Percentiles rank a stretch among this genome's conserved stretches.
phyloP scores from a whole-genome alignment of 352 stramenopile genomes.

The Pythium pyrilobum region DNA sequence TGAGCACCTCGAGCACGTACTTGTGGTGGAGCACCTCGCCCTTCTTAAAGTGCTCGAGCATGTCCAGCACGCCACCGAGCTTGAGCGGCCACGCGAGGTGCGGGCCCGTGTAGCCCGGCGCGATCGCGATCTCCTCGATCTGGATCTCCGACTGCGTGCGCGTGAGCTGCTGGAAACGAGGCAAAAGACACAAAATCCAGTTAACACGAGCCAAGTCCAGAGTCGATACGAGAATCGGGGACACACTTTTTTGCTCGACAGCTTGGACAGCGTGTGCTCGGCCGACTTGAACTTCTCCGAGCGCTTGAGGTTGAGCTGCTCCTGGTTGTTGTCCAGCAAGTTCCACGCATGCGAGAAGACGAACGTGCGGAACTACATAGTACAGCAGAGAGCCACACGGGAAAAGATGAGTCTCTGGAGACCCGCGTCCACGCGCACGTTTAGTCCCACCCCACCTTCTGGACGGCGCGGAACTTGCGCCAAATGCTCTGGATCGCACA shows the following conservation, averaged over 20 bases:
- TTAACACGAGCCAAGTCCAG: neutral
- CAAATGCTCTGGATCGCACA: slow-evolving; percentile 75
- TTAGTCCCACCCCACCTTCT: slow-evolving; percentile 40
- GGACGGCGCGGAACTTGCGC: slow-evolving; percentile 58
- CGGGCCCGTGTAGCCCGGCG: slow-evolving; percentile 66
- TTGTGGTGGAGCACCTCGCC: slow-evolving; percentile 87
- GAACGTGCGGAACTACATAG: slow-evolving; percentile 63
- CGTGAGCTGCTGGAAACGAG: slow-evolving; percentile 24
- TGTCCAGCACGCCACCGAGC: slow-evolving; percentile 77
- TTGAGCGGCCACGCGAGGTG: slow-evolving; percentile 81
- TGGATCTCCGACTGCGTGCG: slow-evolving; percentile 56
- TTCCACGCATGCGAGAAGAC: slow-evolving; percentile 86
- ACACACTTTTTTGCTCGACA: slow-evolving; percentile 65
- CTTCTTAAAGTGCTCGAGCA: slow-evolving; percentile 91
- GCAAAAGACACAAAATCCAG: neutral
- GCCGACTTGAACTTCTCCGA: slow-evolving; percentile 83
- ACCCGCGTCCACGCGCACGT: too few species aligned
- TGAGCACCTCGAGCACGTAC: slow-evolving; percentile 86
- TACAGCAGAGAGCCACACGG: neutral
- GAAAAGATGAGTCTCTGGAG: neutral
- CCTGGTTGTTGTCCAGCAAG: slow-evolving; percentile 87
- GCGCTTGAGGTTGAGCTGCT: slow-evolving; percentile 85
- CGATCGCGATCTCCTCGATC: slow-evolving; percentile 44
- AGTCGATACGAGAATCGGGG: neutral
- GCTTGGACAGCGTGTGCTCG: slow-evolving; percentile 69